A percentile compares a stretch with the other conserved stretches of the same genome.
phyloP scores from a whole-genome alignment of 2,329 filamentous ascomycete species.

The Phialocephala sp. region DNA sequence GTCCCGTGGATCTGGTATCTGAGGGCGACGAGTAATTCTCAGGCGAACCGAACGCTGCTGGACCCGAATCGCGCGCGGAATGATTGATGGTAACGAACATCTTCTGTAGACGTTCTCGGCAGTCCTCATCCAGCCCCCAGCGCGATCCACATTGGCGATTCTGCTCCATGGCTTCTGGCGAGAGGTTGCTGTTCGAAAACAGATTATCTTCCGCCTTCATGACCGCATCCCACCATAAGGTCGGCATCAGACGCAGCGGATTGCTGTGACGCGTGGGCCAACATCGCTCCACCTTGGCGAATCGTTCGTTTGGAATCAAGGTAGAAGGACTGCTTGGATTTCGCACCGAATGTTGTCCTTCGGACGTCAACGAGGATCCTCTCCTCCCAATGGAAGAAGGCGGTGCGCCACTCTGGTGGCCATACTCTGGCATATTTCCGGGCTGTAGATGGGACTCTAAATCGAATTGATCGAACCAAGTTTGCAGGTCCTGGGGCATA shows the following conservation, averaged over 20 bases:
- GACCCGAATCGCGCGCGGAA: conserved; percentile 27
- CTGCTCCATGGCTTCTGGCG: conserved; percentile 33
- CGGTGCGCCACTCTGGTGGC: conserved; percentile 9
- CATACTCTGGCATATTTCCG: conserved; percentile 22
- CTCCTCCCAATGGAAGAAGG: conserved; percentile 16
- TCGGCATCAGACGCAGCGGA: conserved; percentile 48
- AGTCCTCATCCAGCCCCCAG: conserved; percentile 48
- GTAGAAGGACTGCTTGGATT: conserved; percentile 30
- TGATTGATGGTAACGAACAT: conserved; percentile 42
- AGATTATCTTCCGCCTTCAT: conserved; percentile 47
- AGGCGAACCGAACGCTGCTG: conserved; percentile 25
- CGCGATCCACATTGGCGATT: conserved; percentile 43
- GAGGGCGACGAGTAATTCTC: conserved; percentile 32
- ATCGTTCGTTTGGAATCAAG: conserved; percentile 47
- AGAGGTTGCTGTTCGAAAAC: conserved; percentile 42
- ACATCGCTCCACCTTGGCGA: conserved; percentile 48
- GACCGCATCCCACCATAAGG: conserved; percentile 48
- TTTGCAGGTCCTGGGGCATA: conserved; percentile 35
- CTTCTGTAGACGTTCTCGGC: conserved; percentile 47
- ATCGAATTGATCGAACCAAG: conserved; percentile 38
- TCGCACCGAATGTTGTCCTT: conserved; percentile 25
- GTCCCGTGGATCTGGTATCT: conserved; percentile 37
- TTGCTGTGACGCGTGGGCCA: conserved; percentile 48
- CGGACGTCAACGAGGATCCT: conserved; percentile 22
- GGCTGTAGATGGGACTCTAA: conserved; percentile 30